A percentile compares a stretch with the other conserved stretches of the same genome.
Evolutionary conservation across 495 filamentous ascomycete genomes (phyloP).

Genomic region (Penicillium canariense): DNA sequence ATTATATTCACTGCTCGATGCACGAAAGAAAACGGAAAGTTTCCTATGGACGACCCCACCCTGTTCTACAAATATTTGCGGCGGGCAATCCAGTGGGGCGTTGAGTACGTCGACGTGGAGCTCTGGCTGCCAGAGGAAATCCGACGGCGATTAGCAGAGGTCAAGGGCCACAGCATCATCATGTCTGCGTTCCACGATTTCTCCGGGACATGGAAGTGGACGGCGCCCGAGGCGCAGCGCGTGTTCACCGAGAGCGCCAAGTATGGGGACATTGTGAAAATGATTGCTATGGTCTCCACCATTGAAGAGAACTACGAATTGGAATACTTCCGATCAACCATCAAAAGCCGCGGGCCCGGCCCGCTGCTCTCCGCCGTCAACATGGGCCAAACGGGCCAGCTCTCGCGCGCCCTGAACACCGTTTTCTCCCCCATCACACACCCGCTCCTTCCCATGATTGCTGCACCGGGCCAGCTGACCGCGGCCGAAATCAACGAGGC

Average conservation of each 20-base stretch:
- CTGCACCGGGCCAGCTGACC: slow-evolving; percentile 78
- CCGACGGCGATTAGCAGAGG: slow-evolving; percentile 60
- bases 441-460: slow-evolving; percentile 77
- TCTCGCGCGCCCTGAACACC: slow-evolving; percentile 76
- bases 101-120: slow-evolving; percentile 85
- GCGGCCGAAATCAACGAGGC: slow-evolving; percentile 81
- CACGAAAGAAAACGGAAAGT: slow-evolving; percentile 74
- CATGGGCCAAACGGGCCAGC: slow-evolving; percentile 79
- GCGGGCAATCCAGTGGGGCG: slow-evolving; percentile 79
- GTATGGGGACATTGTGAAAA: slow-evolving; percentile 83
- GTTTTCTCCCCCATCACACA: slow-evolving; percentile 86
- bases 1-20: slow-evolving; percentile 85
- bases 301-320: slow-evolving; percentile 83
- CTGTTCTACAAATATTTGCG: slow-evolving; percentile 75
- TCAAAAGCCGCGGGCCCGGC: slow-evolving; percentile 61
- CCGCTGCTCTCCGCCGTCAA: slow-evolving; percentile 79
- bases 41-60: slow-evolving; percentile 74
- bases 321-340: slow-evolving; percentile 79
- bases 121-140: slow-evolving; percentile 80
- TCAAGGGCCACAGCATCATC: slow-evolving; percentile 72
- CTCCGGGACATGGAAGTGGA: slow-evolving; percentile 79
- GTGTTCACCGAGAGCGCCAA: slow-evolving; percentile 67
- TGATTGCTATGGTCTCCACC: slow-evolving; percentile 77
- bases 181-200: slow-evolving; percentile 89
- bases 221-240: slow-evolving; percentile 62